A percentile compares a stretch with the other conserved stretches of the same genome.
These are phyloP conservation scores for Galerina marginata DNA, from an alignment of 768 basidiomycete genomes.

Conservation along the genomic window DNA sequence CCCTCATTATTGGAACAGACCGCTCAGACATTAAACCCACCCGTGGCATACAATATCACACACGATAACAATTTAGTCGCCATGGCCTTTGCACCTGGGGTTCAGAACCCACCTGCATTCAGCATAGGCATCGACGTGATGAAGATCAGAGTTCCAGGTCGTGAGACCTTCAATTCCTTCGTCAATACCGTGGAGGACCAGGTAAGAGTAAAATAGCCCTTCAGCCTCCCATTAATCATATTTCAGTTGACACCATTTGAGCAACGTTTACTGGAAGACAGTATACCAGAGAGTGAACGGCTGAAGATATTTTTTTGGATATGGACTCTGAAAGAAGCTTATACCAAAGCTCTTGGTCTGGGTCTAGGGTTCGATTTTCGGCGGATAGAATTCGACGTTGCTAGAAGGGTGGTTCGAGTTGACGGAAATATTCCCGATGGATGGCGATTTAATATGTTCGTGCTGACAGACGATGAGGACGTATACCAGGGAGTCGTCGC, in stretches of 20 bases:
- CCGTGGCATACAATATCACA: constrained; percentile 79
- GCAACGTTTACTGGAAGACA: constrained; percentile 40
- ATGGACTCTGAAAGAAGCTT: constrained; percentile 93
- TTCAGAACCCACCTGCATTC: constrained; percentile 54
- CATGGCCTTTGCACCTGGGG: constrained; percentile 62
- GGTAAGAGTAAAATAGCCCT: constrained; percentile 41
- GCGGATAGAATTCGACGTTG: constrained; percentile 73
- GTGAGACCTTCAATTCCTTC: constrained; percentile 63
- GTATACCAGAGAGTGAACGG: constrained; percentile 52
- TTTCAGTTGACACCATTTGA: constrained; percentile 51
- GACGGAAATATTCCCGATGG: constrained; percentile 62
- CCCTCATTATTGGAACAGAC: constrained; percentile 37
- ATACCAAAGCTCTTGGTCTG: constrained; percentile 85
- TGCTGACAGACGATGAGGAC: constrained; percentile 51
- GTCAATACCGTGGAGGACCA: constrained; percentile 68
- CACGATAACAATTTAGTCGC: constrained; percentile 79
- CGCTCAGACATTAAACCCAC: constrained; percentile 48
- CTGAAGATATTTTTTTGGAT: constrained; percentile 77
- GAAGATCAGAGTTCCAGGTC: constrained; percentile 69
- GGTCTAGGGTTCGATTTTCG: constrained; percentile 85
- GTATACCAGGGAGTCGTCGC: constrained; percentile 73
- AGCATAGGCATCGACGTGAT: constrained; percentile 83
- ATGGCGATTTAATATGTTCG: constrained; percentile 74
- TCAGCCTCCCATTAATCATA: constrained; percentile 8
- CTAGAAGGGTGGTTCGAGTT: constrained; percentile 54